Evolutionary conservation across 257 asterid species (phyloP).

Genomic region (Buddleja alternifolia): DNA sequence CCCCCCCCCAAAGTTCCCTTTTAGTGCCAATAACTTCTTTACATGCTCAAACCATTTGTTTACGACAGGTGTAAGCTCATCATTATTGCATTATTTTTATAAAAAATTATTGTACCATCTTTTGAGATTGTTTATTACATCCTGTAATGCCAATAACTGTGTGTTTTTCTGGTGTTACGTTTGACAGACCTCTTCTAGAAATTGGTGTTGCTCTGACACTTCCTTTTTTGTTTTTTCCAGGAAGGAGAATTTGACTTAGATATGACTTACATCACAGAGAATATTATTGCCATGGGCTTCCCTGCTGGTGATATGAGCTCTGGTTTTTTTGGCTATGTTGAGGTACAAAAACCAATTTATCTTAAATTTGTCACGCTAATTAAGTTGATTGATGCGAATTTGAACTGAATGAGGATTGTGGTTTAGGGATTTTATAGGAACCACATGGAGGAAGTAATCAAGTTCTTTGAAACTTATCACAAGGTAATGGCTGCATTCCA

Average conservation of each 20-base stretch:
- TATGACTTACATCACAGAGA: conserved; percentile 99
- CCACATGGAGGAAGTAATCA: conserved; percentile 99
- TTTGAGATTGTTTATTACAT: conserved; percentile 4
- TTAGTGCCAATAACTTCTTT: background rate
- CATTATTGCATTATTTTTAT: background rate
- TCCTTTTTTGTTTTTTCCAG: conserved; percentile 49
- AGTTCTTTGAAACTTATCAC: conserved; percentile 92
- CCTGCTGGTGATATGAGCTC: conserved; percentile 99
- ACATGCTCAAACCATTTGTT: background rate
- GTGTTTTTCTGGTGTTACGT: conserved; percentile 7
- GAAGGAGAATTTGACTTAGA: conserved; percentile 99
- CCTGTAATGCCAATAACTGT: background rate
- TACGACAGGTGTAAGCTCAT: background rate
- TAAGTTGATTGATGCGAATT: conserved; percentile 23
- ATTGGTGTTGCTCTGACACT: conserved; percentile 23
- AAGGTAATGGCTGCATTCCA: conserved; percentile 55
- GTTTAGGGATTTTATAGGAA: conserved; percentile 91
- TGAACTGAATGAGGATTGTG: conserved; percentile 36
- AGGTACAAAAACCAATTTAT: conserved; percentile 52
- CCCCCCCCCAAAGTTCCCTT: background rate
- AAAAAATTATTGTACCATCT: background rate
- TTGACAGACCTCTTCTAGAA: conserved; percentile 4
- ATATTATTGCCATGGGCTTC: conserved; percentile 99
- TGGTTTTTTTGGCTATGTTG: conserved; percentile 95
- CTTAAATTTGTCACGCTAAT: conserved; percentile 13